Conservation (phyloP, 345 rosid genomes). For the Camelina neglecta region DNA sequence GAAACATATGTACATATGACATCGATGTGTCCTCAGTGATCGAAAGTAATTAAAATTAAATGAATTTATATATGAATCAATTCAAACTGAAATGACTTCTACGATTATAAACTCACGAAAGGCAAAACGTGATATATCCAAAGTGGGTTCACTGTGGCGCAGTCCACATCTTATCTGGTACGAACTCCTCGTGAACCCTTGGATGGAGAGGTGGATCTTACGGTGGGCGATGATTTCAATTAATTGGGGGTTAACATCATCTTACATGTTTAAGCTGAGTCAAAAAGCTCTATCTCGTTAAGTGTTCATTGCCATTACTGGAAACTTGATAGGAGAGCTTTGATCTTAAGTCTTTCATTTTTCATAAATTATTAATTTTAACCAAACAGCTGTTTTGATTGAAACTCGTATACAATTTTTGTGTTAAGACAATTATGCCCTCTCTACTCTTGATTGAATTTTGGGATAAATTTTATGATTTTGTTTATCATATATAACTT, state of each 20-base stretch:
- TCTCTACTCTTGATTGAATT: not conserved
- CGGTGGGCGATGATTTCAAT: slow-evolving; percentile 33
- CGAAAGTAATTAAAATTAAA: slow-evolving; percentile 28
- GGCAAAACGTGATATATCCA: slow-evolving; percentile 34
- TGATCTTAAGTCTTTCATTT: slow-evolving; percentile 43
- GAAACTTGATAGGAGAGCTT: slow-evolving; percentile 52
- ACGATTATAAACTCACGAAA: slow-evolving; percentile 39
- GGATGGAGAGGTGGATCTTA: slow-evolving; percentile 34
- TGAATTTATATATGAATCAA: not conserved
- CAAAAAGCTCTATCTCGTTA: slow-evolving; percentile 53
- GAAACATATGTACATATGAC: slow-evolving; percentile 45
- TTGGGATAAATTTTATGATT: not conserved
- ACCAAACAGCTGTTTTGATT: slow-evolving; percentile 46
- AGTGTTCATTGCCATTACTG: slow-evolving; percentile 52
- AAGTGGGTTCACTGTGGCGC: slow-evolving; percentile 60
- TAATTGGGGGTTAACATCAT: slow-evolving; percentile 48
- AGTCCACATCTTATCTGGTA: slow-evolving; percentile 52
- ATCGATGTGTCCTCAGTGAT: slow-evolving; percentile 38
- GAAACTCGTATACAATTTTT: slow-evolving; percentile 24
- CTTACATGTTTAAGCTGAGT: slow-evolving; percentile 62
- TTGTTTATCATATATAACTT: not conserved
- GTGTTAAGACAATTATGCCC: slow-evolving; percentile 15
- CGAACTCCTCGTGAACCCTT: slow-evolving; percentile 31
- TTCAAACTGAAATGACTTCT: slow-evolving; percentile 45
- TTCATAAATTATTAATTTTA: slow-evolving; percentile 26